A percentile compares a stretch with the other conserved stretches of the same genome.
These are phyloP conservation scores for Rhododendron henanense DNA, from an alignment of 148 eudicot genomes.

Conservation along the genomic window DNA sequence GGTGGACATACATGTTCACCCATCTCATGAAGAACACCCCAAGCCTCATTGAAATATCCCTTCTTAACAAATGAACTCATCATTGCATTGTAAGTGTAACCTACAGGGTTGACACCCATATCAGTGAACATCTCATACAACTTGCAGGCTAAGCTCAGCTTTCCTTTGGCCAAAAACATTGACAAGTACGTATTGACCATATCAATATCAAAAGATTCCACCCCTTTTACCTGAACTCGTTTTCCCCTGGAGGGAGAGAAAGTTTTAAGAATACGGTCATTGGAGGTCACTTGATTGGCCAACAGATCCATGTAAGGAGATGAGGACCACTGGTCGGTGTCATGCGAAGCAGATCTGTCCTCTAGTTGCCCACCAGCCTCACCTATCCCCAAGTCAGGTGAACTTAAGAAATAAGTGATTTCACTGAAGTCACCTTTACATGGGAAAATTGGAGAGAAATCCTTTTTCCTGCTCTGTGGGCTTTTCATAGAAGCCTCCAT, in stretches of 20 bases:
- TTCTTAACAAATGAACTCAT: constrained; percentile 87
- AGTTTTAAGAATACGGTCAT: constrained; percentile 17
- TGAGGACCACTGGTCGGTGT: constrained; percentile 70
- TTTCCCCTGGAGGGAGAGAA: constrained; percentile 54
- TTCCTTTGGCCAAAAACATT: constrained; percentile 72
- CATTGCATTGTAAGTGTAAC: constrained; percentile 78
- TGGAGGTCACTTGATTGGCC: constrained; percentile 43
- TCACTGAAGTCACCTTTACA: constrained; percentile 43
- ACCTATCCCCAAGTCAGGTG: constrained; percentile 16
- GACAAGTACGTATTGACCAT: constrained; percentile 87
- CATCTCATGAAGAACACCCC: constrained; percentile 67
- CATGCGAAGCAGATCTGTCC: constrained; percentile 14
- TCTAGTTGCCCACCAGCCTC: constrained; percentile 20
- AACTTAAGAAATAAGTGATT: constrained; percentile 32
- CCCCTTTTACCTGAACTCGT: constrained; percentile 49
- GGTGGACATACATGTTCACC: constrained; percentile 60
- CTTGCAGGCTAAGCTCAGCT: constrained; percentile 74
- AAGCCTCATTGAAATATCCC: constrained; percentile 73
- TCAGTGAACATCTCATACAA: constrained; percentile 65
- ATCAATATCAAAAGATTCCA: constrained; percentile 59
- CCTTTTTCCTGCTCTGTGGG: constrained; percentile 45
- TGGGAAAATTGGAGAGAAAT: constrained; percentile 68
- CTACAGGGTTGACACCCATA: constrained; percentile 58
- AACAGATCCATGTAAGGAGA: constrained; percentile 77
- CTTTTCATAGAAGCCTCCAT: constrained; percentile 61